Base-by-base conservation (phyloP, 345 rosid species). In the Dovyalis caffra region DNA sequence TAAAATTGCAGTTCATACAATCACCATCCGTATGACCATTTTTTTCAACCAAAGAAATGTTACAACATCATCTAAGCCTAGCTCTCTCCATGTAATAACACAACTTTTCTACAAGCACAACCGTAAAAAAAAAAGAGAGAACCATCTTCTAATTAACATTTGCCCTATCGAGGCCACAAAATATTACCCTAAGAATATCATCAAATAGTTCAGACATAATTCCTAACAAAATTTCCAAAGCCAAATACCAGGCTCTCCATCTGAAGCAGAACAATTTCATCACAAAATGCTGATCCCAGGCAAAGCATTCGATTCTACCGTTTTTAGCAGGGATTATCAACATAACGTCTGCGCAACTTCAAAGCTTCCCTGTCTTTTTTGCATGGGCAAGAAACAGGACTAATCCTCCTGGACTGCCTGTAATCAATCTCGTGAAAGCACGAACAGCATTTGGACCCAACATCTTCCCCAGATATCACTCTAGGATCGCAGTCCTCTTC, bases 401-500 rank as follows among this genome's bases (percentile, higher is more conserved):
- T 2, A 4, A 2, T 12, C 29, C 21, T 29, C 37, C 2, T 6
- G 6, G 5, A 32, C 34, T 6, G 23, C 51, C 21, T 56, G 2
- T 10, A 53, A 53, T 34, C 40, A 56, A 3, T 16, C 49, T 26
- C 26, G 28, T 7, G 0, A 8, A 0, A 8, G 15, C 6, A 0
- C n/a, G 60, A 53, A 53, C 60, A 53, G 16, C 1, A 62, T 25
- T 20, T 9, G 38, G 43, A 40, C 45, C 3, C 29, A 38, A 14
- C 60, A 56, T 56, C 60, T 53, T n/a, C 4, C 23, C 12, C 8
- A 9, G 26, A 53, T 9, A 26, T 84, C 82, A 89, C 74, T 88
- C 97, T 26, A 76, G 85, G 43, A 71, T 64, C 10, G 82, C 6
- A n/a, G 88, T 81, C 77, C 93, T 88, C 82, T 86, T 95, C 66